Conservation (phyloP, 768 basidiomycete genomes). For the Mycena vitilis region DNA sequence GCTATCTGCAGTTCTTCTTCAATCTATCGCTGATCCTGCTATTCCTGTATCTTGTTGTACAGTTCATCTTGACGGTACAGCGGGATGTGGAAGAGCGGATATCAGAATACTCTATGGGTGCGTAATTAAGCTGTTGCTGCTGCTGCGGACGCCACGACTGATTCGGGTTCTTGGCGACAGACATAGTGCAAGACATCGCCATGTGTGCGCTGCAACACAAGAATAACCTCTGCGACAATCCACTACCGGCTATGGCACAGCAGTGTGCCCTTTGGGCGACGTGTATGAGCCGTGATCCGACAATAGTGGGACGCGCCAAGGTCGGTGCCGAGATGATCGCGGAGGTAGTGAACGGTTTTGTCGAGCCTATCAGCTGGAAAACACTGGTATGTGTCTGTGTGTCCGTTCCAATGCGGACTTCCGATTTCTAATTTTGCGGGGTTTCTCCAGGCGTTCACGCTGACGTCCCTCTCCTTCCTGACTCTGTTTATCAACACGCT, state of each 20-base stretch:
- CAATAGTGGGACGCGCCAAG: conserved; percentile 86
- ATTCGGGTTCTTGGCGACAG: conserved; percentile 51
- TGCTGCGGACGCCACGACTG: conserved; percentile 37
- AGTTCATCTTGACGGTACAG: conserved; percentile 91
- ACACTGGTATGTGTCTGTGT: conserved; percentile 73
- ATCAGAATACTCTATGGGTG: conserved; percentile 90
- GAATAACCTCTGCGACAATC: conserved; percentile 84
- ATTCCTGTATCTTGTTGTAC: conserved; percentile 85
- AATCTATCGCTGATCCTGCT: conserved; percentile 86
- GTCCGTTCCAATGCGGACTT: conserved; percentile 2
- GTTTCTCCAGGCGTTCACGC: conserved; percentile 68
- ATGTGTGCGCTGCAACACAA: conserved; percentile 85
- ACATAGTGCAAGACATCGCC: conserved; percentile 93
- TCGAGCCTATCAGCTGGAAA: conserved; percentile 98
- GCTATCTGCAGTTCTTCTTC: conserved; percentile 96
- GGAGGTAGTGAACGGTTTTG: conserved; percentile 95
- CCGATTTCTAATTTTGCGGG: conserved; percentile 30
- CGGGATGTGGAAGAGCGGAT: conserved; percentile 90
- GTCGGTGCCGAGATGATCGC: conserved; percentile 96
- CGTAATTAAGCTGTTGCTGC: conserved; percentile 39
- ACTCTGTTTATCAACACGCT: conserved; percentile 87
- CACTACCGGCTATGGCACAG: conserved; percentile 88
- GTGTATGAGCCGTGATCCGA: conserved; percentile 96
- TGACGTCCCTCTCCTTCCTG: conserved; percentile 81
- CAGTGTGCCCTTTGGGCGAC: conserved; percentile 92